phyloP scores from a whole-genome alignment of 2,329 filamentous ascomycete species.

The Fusarium verrucosum region DNA sequence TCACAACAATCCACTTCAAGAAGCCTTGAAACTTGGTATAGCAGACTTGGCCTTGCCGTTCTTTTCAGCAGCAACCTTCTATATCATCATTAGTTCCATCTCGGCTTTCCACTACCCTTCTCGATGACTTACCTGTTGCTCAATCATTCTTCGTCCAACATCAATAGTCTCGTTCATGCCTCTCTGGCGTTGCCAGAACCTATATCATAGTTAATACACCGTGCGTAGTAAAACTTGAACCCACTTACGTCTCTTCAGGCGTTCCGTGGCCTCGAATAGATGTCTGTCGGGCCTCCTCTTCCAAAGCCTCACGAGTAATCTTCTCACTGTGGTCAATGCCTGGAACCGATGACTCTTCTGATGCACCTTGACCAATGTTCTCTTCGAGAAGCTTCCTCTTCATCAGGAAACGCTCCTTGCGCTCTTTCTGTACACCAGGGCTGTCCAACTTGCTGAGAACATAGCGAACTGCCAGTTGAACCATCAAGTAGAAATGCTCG shows the following conservation, averaged over 20 bases:
- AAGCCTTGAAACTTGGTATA: slow-evolving; percentile 36
- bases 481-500: slow-evolving; percentile 88
- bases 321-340: slow-evolving; percentile 64
- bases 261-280: slow-evolving; percentile 60
- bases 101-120: neutral
- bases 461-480: slow-evolving; percentile 76
- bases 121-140: slow-evolving; percentile 50
- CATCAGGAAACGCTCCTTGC: slow-evolving; percentile 80
- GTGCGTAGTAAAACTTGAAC: neutral
- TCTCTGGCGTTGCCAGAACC: slow-evolving; percentile 71
- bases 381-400: slow-evolving; percentile 83
- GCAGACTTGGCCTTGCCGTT: slow-evolving; percentile 30
- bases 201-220: slow-evolving; percentile 45
- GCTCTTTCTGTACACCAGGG: slow-evolving; percentile 85
- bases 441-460: slow-evolving; percentile 84
- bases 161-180: slow-evolving; percentile 66
- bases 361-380: slow-evolving; percentile 67
- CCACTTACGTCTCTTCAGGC: slow-evolving; percentile 61
- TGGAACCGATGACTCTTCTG: slow-evolving; percentile 58
- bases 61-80: slow-evolving; percentile 24
- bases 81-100: slow-evolving; percentile 5
- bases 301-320: slow-evolving; percentile 71
- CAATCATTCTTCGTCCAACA: slow-evolving; percentile 64
- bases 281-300: slow-evolving; percentile 68
- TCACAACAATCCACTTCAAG: neutral